Evolutionary conservation across 192 early-diverging fungal species (phyloP).

Genomic region (Coemansia aciculifera): DNA sequence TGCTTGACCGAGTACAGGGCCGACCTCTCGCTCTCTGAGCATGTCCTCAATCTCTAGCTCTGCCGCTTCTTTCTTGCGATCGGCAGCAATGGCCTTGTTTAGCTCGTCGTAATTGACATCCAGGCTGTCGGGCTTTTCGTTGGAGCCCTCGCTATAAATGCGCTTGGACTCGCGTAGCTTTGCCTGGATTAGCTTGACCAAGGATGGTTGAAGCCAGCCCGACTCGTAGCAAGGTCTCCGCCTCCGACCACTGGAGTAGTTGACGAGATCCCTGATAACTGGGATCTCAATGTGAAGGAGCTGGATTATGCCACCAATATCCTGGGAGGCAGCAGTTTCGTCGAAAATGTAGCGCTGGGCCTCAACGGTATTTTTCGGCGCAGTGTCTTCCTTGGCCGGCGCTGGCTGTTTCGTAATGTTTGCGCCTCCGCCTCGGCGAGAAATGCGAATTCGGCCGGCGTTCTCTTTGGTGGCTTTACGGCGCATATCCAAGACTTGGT

Average conservation of each 20-base stretch:
- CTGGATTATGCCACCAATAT: slow-evolving; percentile 39
- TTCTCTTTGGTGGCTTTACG: neutral
- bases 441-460: slow-evolving; percentile 1
- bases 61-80: slow-evolving; percentile 20
- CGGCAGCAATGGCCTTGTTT: slow-evolving; percentile 18
- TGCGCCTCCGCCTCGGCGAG: neutral
- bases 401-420: neutral
- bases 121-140: neutral
- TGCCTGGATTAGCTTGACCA: slow-evolving; percentile 19
- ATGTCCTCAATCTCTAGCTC: slow-evolving; percentile 7
- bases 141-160: neutral
- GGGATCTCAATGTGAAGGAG: slow-evolving; percentile 27
- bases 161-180: slow-evolving; percentile 24
- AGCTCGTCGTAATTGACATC: slow-evolving; percentile 30
- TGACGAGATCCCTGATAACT: slow-evolving; percentile 27
- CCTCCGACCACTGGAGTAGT: slow-evolving; percentile 32
- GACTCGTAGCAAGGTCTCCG: slow-evolving; percentile 29
- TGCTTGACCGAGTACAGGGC: slow-evolving; percentile 7
- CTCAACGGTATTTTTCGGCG: slow-evolving; percentile 5
- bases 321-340: slow-evolving; percentile 23
- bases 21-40: slow-evolving; percentile 23
- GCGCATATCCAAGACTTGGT: slow-evolving; percentile 51
- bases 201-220: slow-evolving; percentile 41
- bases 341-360: slow-evolving; percentile 26
- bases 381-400: neutral